Conservation (phyloP, 75 land plant genomes). For the Cupressus sempervirens region DNA sequence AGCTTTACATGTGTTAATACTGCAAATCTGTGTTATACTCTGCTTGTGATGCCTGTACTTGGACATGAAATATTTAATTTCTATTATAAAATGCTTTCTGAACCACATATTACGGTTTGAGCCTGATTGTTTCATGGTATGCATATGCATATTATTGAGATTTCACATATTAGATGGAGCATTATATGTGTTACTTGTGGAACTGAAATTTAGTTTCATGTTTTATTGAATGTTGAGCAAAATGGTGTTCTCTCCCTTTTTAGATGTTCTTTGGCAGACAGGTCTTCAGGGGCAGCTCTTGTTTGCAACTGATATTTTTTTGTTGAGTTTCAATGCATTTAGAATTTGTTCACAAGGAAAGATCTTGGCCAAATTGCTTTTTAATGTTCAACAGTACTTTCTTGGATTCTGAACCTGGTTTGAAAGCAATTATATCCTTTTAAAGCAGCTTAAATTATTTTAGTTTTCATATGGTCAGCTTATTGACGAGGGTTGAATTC, state of each 20-base stretch:
- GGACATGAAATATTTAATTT: no score
- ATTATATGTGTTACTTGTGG: not conserved
- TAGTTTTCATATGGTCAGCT: not conserved
- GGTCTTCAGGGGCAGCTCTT: not conserved
- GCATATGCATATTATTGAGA: not conserved
- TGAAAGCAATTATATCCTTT: not conserved
- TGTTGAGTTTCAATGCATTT: not conserved
- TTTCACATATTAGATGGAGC: not conserved
- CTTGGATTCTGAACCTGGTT: not conserved
- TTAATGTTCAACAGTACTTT: no score
- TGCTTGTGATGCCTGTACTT: no score
- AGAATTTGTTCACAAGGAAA: not conserved
- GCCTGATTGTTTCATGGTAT: no score
- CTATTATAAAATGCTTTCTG: no score
- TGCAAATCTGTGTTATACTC: not conserved
- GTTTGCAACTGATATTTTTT: not conserved
- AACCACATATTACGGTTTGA: no score
- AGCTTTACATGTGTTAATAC: not conserved
- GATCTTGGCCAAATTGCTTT: not conserved
- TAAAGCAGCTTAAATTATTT: not conserved
- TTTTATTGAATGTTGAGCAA: not conserved
- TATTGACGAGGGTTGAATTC: not conserved
- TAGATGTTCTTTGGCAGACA: not conserved
- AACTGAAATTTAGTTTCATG: not conserved
- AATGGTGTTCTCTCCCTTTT: not conserved